Evolutionary conservation across 164 flowering plant species (phyloP), one percentile per base, ranked within the genome.

Genomic region (Aristolochia californica): DNA sequence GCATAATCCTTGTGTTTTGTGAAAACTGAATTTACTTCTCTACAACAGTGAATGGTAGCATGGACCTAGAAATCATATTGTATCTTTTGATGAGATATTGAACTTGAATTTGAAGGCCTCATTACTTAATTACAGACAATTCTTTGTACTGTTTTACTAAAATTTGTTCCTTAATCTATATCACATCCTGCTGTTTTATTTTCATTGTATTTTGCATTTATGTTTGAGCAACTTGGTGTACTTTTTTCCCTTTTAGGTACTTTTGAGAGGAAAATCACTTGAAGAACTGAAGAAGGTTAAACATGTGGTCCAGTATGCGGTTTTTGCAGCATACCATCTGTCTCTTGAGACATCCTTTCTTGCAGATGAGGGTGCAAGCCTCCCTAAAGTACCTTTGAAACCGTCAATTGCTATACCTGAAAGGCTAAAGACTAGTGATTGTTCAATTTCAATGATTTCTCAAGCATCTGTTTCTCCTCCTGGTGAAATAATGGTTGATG

Each of bases 311-410:
- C 97, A 88, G 23, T 88, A 74, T 78, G 97, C 95, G 48, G 77
- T 87, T 13, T 91, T 88, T 74, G 98, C 98, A 61, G 98, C 98
- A 24, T 83, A 89, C 73, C 97, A 93, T 68, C 74, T 93, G 55
- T 87, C 94, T 13, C 80, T 91, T 45, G 95, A 91, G 69, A 88
- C 98, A 47, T 91, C 95, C 25, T 91, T 91, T 70, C 93, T 91
- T 60, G 95, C 88, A 52, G 98, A 91, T 77, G 98, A 91, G 77
- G 98, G 98, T 63, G 98, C 98, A 58, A 75, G 76, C 57, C 72
- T 91, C 52, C 98, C 93, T 16, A 76, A 74, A 57, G 63, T 69
- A 57, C 60, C 67, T 1, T 13, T 65, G 47, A 75, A 69, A 48
- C 70, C 72, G 27, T 61, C 85, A 47, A 55, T 76, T 45, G 53